phyloP scores from a whole-genome alignment of 441 rosid genomes.

The Manihot esculenta region DNA sequence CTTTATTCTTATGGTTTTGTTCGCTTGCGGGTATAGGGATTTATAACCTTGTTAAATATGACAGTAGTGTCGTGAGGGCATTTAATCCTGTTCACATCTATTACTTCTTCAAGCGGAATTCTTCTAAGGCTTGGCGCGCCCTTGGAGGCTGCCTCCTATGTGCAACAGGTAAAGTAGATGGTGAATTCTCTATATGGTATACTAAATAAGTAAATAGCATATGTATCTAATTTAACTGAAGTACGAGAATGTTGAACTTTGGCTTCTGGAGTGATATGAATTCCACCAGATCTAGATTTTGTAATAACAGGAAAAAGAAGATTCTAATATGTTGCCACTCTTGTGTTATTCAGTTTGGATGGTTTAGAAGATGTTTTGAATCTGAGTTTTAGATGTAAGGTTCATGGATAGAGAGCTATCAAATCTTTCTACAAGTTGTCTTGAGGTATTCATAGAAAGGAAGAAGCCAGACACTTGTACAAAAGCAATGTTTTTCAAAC shows the following conservation, averaged over 20 bases:
- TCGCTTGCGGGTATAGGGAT: slow-evolving; percentile 87
- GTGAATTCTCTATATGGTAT: background rate
- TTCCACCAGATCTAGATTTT: background rate
- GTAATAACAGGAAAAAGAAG: background rate
- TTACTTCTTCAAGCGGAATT: slow-evolving; percentile 82
- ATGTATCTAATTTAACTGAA: background rate
- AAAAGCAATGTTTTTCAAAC: background rate
- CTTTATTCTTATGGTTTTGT: slow-evolving; percentile 93
- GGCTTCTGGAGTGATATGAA: background rate
- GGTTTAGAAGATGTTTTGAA: background rate
- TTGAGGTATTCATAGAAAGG: background rate
- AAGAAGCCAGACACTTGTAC: background rate
- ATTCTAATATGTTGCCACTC: background rate
- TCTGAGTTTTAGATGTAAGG: background rate
- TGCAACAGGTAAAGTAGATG: slow-evolving; percentile 68
- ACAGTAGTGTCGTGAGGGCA: slow-evolving; percentile 71
- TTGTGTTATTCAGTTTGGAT: background rate
- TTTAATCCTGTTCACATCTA: slow-evolving; percentile 91
- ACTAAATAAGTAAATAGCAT: background rate
- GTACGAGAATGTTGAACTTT: background rate
- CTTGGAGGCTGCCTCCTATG: slow-evolving; percentile 98
- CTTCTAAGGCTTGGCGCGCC: slow-evolving; percentile 82
- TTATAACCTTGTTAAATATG: slow-evolving; percentile 77
- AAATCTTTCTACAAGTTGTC: background rate
- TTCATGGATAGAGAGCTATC: background rate